A percentile compares a stretch with the other conserved stretches of the same genome.
These are phyloP conservation scores for Prunus salicina DNA, from an alignment of 306 rosid species.

Conservation along the genomic window DNA sequence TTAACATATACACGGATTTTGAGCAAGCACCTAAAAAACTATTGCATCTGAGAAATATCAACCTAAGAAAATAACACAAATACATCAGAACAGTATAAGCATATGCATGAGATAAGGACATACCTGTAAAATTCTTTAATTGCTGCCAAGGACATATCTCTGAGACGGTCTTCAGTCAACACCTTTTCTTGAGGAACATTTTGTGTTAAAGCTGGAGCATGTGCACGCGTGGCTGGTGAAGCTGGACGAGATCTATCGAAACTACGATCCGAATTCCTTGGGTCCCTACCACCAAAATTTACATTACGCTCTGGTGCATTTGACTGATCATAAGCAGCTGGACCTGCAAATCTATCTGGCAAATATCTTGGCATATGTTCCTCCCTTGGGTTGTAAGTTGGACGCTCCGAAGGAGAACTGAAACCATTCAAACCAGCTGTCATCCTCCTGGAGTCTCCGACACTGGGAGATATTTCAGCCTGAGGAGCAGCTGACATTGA, in stretches of 20 bases:
- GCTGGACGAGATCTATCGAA: constrained; percentile 49
- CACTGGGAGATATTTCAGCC: constrained; percentile 38
- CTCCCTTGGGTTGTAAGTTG: constrained; percentile 42
- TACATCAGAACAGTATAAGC: background rate
- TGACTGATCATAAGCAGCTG: constrained; percentile 54
- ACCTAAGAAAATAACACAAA: background rate
- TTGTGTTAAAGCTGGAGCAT: constrained; percentile 38
- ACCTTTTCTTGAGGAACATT: constrained; percentile 40
- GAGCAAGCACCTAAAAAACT: background rate
- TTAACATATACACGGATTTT: background rate
- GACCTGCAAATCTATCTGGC: constrained; percentile 50
- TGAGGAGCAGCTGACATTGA: constrained; percentile 38
- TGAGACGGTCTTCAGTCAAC: constrained; percentile 52
- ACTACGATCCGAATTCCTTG: constrained; percentile 51
- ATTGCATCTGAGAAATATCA: background rate
- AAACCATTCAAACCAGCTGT: constrained; percentile 55
- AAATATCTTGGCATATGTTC: constrained; percentile 41
- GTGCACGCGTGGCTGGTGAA: constrained; percentile 46
- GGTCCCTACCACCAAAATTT: constrained; percentile 52
- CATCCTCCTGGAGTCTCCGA: constrained; percentile 56
- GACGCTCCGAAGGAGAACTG: constrained; percentile 43
- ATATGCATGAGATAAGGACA: constrained; percentile 9
- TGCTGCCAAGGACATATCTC: constrained; percentile 62
- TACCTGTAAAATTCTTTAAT: constrained; percentile 94
- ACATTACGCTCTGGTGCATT: constrained; percentile 46